phyloP scores from a whole-genome alignment of 305 asterid genomes.

The Caryopteris hybrid region DNA sequence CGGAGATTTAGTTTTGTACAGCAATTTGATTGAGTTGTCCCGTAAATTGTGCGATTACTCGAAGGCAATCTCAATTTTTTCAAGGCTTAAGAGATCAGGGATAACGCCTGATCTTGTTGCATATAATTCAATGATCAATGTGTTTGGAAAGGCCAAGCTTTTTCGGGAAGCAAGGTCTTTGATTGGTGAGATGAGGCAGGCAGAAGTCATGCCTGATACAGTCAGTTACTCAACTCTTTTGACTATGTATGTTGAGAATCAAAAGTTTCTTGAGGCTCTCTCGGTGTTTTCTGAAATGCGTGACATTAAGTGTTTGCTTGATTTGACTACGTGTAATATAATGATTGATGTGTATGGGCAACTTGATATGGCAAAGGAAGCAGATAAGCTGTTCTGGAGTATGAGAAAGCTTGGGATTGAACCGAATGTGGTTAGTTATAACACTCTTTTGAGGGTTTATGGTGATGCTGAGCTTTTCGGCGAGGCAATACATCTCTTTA shows the following conservation, averaged over 20 bases:
- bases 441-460: constrained; percentile 80
- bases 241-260: constrained; percentile 71
- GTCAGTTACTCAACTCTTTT: constrained; percentile 78
- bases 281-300: constrained; percentile 74
- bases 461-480: constrained; percentile 97
- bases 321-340: constrained; percentile 78
- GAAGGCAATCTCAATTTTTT: constrained; percentile 76
- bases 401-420: constrained; percentile 83
- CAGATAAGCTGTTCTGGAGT: constrained; percentile 89
- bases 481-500: constrained; percentile 87
- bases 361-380: constrained; percentile 91
- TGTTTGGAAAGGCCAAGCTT: constrained; percentile 96
- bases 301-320: constrained; percentile 55
- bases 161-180: constrained; percentile 64
- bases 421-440: constrained; percentile 82
- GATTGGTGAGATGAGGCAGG: constrained; percentile 61
- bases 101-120: constrained; percentile 84
- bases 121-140: constrained; percentile 81
- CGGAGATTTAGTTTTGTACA: constrained; percentile 77
- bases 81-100: constrained; percentile 70
- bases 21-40: constrained; percentile 84
- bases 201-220: constrained; percentile 67
- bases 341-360: constrained; percentile 98
- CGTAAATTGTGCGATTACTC: constrained; percentile 74
- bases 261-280: constrained; percentile 68